Percentiles rank a stretch among this genome's conserved stretches.
phyloP scores from a whole-genome alignment of 1,284 basidiomycete genomes.

The Cryptococcus sp. region DNA sequence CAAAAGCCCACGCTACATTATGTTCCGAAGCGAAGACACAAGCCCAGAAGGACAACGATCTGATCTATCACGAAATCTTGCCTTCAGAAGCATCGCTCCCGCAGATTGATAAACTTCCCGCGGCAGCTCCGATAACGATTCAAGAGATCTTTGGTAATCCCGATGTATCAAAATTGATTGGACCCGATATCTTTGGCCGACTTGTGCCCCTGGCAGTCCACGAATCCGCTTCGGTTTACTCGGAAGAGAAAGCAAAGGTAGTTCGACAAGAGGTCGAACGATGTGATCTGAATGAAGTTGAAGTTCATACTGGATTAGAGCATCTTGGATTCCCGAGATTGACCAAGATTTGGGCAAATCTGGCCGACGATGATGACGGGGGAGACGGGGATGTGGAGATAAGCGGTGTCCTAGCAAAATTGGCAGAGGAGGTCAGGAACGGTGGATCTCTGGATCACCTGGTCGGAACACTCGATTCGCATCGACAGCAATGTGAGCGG shows the following conservation, averaged over 20 bases:
- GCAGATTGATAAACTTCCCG: slow-evolving; percentile 68
- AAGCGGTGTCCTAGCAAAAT: slow-evolving; percentile 66
- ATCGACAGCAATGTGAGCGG: slow-evolving; percentile 59
- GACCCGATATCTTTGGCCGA: slow-evolving; percentile 81
- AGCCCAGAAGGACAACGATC: slow-evolving; percentile 85
- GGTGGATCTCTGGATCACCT: slow-evolving; percentile 54
- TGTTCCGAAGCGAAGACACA: slow-evolving; percentile 71
- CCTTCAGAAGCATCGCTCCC: slow-evolving; percentile 77
- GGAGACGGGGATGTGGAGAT: slow-evolving; percentile 57
- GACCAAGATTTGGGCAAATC: slow-evolving; percentile 68
- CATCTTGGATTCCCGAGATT: slow-evolving; percentile 74
- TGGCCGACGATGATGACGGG: slow-evolving; percentile 59
- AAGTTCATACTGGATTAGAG: slow-evolving; percentile 74
- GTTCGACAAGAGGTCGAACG: slow-evolving; percentile 85
- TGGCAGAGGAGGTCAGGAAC: slow-evolving; percentile 72
- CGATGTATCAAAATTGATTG: slow-evolving; percentile 93
- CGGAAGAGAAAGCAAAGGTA: slow-evolving; percentile 97
- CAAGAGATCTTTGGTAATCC: slow-evolving; percentile 89
- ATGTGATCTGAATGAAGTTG: slow-evolving; percentile 75
- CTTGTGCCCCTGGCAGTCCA: slow-evolving; percentile 92
- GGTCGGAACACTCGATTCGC: slow-evolving; percentile 59
- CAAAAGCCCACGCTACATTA: slow-evolving; percentile 74
- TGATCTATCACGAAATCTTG: slow-evolving; percentile 95
- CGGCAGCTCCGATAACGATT: slow-evolving; percentile 78
- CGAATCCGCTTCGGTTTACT: slow-evolving; percentile 92